Conservation (phyloP, 2,329 filamentous ascomycete species). For the Dactylonectria macrodidyma region DNA sequence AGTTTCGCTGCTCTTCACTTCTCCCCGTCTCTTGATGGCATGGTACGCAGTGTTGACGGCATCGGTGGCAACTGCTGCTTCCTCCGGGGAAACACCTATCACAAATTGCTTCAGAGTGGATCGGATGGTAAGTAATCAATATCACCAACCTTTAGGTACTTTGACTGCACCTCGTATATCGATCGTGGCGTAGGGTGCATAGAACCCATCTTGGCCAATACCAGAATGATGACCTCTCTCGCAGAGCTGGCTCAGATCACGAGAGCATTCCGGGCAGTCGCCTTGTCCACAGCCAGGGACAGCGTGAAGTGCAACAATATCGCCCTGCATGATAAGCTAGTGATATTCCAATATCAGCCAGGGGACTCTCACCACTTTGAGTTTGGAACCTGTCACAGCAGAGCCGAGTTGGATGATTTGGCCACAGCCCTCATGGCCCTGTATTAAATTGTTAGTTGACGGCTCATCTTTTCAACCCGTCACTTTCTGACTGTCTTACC, state of each 20-base stretch:
- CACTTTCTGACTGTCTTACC: constrained; percentile 1
- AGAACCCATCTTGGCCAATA: constrained; percentile 60
- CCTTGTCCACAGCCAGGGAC: constrained; percentile 34
- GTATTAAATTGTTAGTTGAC: too few relatives aligned
- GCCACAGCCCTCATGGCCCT: constrained; percentile 42
- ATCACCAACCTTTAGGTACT: constrained; percentile 28
- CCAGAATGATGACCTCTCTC: constrained; percentile 57
- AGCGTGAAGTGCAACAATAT: constrained; percentile 41
- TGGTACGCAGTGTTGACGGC: constrained; percentile 42
- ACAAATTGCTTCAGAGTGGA: not conserved
- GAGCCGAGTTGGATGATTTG: constrained; percentile 32
- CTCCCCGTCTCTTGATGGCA: constrained; percentile 35
- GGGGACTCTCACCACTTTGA: constrained; percentile 31
- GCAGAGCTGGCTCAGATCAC: constrained; percentile 56
- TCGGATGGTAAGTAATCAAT: not conserved
- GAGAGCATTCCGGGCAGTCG: constrained; percentile 54
- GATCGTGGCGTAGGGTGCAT: constrained; percentile 56
- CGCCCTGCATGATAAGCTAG: constrained; percentile 28
- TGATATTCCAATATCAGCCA: too few relatives aligned
- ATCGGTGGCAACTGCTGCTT: constrained; percentile 41
- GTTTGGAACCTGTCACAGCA: not conserved
- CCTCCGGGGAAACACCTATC: constrained; percentile 34
- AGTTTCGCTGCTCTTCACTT: constrained; percentile 29
- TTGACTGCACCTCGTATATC: constrained; percentile 40
- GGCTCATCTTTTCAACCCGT: too few relatives aligned